Base-by-base conservation (phyloP, 306 rosid genomes). In the Pyrus communis region DNA sequence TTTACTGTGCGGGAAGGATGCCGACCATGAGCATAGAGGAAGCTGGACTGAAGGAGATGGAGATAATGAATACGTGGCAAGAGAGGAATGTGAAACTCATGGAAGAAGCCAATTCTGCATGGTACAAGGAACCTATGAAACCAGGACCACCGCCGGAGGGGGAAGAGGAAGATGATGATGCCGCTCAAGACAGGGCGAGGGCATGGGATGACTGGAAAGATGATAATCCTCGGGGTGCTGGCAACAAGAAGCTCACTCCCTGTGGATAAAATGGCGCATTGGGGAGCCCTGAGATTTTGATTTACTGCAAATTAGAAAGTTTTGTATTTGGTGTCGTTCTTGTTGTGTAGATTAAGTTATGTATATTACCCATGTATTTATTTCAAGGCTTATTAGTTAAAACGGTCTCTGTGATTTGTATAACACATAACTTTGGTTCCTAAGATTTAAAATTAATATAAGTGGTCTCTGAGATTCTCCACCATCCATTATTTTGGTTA, bases 1-100 rank as follows among this genome's bases (percentile, higher is more conserved):
- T 77, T 17, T 82, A 82, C 71, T 75, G 54, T 85, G 79, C 18
- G 55, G 55, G 9, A 67, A 93, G 99, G 93, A 12, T 96, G 85
- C 99, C 98, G 64, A 96, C 99, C 82, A 96, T 91, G 99, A 96
- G 99, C 87, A 96, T 96, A 52, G 99, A 96, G 88, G 98, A 96
- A 83, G 99, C 99, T 27, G 99, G 99, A 77, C 77, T 96, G 78
- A 91, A 22, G 71, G 99, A 96, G 87, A 96, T 96, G 99, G 93
- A 91, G 74, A 91, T 96, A 22, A 96, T 91, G 99, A 96, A 92
- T 67, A 84, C 87, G 58, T 96, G 98, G 98, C 99, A 96, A 87
- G 98, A 96, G 91, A 84, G 72, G 81, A 89, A 85, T 81, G 87
- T 66, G 42, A 91, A 77, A 74, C 79, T 91, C 74, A 92, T 96